phyloP scores from a whole-genome alignment of 345 rosid species.

The Populus davidiana region DNA sequence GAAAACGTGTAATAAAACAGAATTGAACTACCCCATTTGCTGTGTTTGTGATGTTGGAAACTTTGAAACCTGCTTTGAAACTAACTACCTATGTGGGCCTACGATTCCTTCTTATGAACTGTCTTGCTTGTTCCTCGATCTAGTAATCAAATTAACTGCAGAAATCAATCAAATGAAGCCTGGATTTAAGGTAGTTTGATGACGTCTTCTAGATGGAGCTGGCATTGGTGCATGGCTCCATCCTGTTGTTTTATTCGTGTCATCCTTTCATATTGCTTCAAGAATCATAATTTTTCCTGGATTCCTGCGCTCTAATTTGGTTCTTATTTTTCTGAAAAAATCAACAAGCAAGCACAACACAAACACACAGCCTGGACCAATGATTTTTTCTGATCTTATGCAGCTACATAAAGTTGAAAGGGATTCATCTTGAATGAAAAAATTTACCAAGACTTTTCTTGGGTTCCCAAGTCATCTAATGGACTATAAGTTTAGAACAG shows the following conservation, averaged over 20 bases:
- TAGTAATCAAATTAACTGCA: background rate
- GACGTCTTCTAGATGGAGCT: background rate
- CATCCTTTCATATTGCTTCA: background rate
- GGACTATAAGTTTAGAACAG: background rate
- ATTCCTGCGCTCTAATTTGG: background rate
- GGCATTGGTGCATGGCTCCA: background rate
- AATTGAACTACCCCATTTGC: background rate
- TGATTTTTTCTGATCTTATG: background rate
- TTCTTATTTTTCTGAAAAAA: background rate
- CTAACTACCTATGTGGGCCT: background rate
- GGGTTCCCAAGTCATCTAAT: background rate
- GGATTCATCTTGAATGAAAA: background rate
- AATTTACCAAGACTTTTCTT: background rate
- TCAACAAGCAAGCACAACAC: background rate
- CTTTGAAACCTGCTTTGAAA: background rate
- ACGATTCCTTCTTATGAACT: background rate
- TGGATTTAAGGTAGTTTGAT: background rate
- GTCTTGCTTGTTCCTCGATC: background rate
- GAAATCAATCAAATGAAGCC: conserved; percentile 1
- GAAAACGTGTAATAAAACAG: background rate
- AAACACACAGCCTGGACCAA: background rate
- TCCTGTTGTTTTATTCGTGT: background rate
- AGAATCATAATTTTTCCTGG: background rate
- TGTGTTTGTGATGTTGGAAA: background rate
- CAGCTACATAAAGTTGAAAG: background rate